These are phyloP conservation scores for Vararia minispora DNA, from an alignment of 768 basidiomycete species.

Conservation along the genomic window DNA sequence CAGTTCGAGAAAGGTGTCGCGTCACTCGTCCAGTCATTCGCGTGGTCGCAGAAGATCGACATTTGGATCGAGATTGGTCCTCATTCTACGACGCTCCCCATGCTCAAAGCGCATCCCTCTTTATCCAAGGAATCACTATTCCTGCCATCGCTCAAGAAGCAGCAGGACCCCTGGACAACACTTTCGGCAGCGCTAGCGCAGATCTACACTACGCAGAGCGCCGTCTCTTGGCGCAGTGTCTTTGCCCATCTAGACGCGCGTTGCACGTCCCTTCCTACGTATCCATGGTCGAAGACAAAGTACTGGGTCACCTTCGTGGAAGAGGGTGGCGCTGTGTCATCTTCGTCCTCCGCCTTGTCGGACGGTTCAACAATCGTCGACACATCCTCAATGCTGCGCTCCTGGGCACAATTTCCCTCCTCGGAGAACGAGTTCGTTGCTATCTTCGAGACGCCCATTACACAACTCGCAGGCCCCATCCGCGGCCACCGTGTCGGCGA, in stretches of 20 bases:
- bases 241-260: conserved; percentile 33
- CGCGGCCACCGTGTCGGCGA: conserved; percentile 43
- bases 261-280: conserved; percentile 47
- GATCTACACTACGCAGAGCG: conserved; percentile 32
- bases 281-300: conserved; percentile 44
- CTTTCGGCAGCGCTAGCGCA: conserved; percentile 34
- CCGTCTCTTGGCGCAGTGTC: conserved; percentile 43
- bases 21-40: conserved; percentile 23
- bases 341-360: neutral
- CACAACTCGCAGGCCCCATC: conserved; percentile 32
- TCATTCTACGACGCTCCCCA: conserved; percentile 43
- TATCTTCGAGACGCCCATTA: conserved; percentile 44
- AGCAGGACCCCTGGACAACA: conserved; percentile 31
- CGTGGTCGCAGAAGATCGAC: conserved; percentile 21
- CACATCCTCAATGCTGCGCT: conserved; percentile 26
- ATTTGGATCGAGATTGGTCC: conserved; percentile 64
- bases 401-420: conserved; percentile 21
- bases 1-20: conserved; percentile 40
- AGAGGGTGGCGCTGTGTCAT: neutral
- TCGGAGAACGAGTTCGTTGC: conserved; percentile 24
- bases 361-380: neutral
- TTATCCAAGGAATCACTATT: conserved; percentile 24
- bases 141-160: conserved; percentile 40
- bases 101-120: conserved; percentile 34
- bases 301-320: conserved; percentile 48